phyloP scores from a whole-genome alignment of 352 stramenopile species.

The Phytophthora lateralis region DNA sequence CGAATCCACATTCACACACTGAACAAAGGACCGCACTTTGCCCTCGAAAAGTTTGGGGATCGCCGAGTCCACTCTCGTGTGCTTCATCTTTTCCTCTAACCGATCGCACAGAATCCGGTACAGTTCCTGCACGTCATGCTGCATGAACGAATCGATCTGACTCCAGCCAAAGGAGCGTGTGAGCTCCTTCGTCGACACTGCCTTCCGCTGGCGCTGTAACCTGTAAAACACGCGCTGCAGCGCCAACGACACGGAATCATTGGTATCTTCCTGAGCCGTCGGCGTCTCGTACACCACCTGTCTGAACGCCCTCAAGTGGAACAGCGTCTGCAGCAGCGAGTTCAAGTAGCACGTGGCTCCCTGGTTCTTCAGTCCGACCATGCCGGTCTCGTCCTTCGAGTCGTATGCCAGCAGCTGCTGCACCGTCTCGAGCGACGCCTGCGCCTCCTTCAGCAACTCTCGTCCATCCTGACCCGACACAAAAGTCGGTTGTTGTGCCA shows the following conservation, averaged over 20 bases:
- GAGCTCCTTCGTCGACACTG: constrained; percentile 92
- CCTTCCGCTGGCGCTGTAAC: constrained; percentile 69
- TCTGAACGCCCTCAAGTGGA: constrained; percentile 87
- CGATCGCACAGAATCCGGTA: constrained; percentile 92
- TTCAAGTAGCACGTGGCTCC: constrained; percentile 95
- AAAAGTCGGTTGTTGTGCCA: constrained; percentile 10
- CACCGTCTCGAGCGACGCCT: constrained; percentile 22
- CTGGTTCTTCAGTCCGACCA: constrained; percentile 91
- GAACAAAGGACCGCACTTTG: constrained; percentile 89
- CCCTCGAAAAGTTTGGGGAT: constrained; percentile 92
- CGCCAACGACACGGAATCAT: constrained; percentile 82
- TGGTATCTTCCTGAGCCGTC: constrained; percentile 79
- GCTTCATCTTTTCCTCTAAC: constrained; percentile 94
- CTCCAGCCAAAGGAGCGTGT: constrained; percentile 94
- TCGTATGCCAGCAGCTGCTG: constrained; percentile 61
- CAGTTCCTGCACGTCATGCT: constrained; percentile 93
- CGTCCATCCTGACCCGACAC: constrained; percentile 6
- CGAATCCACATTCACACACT: constrained; percentile 92
- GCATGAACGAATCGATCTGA: constrained; percentile 91
- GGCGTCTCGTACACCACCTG: constrained; percentile 87
- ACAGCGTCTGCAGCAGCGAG: constrained; percentile 93
- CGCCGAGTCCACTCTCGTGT: constrained; percentile 75
- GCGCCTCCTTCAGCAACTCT: not conserved
- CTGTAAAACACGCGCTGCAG: constrained; percentile 89
- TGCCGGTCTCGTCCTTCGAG: constrained; percentile 83